These are phyloP conservation scores for Penicillium sp. DNA, from an alignment of 2,329 filamentous ascomycete species.

Conservation along the genomic window DNA sequence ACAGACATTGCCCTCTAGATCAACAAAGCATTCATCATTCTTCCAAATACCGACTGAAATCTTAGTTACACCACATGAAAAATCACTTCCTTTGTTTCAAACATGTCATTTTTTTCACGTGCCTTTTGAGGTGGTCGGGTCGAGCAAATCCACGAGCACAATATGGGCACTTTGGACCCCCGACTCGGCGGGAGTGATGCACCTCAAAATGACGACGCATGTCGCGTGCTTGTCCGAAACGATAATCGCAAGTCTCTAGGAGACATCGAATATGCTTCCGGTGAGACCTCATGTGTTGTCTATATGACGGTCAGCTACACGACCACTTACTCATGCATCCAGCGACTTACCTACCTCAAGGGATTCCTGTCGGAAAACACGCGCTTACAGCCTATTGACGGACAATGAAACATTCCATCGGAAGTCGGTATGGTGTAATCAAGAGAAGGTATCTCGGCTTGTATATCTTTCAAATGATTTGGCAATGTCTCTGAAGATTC, in stretches of 20 bases:
- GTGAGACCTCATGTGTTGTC: slow-evolving; percentile 1
- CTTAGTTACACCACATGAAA: background rate
- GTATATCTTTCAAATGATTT: background rate
- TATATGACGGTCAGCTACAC: slow-evolving; percentile 4
- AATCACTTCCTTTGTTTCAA: background rate
- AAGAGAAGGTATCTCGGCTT: background rate
- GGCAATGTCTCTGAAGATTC: background rate
- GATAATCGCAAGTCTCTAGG: background rate
- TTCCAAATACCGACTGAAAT: background rate
- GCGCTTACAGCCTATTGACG: background rate
- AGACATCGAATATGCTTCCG: background rate
- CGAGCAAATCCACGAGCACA: slow-evolving; percentile 1
- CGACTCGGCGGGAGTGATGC: background rate
- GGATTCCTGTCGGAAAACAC: background rate
- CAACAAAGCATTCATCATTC: background rate
- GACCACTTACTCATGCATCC: background rate
- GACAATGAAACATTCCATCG: slow-evolving; percentile 6
- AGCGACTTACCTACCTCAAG: background rate
- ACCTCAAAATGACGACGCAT: slow-evolving; percentile 2
- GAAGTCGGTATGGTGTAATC: background rate
- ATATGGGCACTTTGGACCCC: background rate
- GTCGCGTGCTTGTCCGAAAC: background rate
- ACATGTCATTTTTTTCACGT: background rate
- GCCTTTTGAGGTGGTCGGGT: background rate
- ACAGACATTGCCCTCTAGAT: background rate